Conservation (phyloP, 2,329 filamentous ascomycete species). For the Ciborinia camelliae region DNA sequence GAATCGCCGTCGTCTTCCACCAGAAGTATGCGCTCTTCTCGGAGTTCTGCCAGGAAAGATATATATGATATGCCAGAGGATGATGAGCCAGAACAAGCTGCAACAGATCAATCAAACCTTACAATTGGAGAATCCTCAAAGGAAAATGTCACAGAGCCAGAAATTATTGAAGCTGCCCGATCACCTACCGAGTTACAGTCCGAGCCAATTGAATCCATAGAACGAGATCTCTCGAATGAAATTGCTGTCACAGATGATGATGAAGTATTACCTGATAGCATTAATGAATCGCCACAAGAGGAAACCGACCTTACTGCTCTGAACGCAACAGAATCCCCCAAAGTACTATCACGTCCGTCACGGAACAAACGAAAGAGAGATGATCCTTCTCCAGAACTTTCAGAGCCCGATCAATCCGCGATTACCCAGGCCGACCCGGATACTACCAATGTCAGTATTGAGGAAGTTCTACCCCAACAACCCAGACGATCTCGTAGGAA, state of each 20-base stretch:
- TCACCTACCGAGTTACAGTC: neutral
- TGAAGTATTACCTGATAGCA: neutral
- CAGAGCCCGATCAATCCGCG: neutral
- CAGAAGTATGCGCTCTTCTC: conserved; percentile 32
- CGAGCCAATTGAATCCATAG: conserved; percentile 8
- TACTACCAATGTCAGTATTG: neutral
- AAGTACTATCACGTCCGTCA: conserved; percentile 13
- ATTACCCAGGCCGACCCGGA: neutral
- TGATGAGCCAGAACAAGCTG: conserved; percentile 14
- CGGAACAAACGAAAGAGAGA: conserved; percentile 31
- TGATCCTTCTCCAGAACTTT: conserved; percentile 12
- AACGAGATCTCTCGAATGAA: neutral
- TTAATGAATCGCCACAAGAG: neutral
- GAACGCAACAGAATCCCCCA: neutral
- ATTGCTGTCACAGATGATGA: neutral
- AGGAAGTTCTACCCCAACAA: neutral
- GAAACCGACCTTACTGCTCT: neutral
- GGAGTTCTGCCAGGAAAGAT: conserved; percentile 27
- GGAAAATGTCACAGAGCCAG: neutral
- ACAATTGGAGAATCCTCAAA: neutral
- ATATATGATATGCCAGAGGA: conserved; percentile 29
- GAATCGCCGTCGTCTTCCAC: conserved; percentile 25
- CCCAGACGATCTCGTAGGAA: conserved; percentile 6
- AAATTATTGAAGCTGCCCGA: neutral
- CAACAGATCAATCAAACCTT: neutral